Evolutionary conservation across 345 rosid genomes (phyloP), one percentile per base, ranked within the genome.

Genomic region (Geranium rotundifolium): DNA sequence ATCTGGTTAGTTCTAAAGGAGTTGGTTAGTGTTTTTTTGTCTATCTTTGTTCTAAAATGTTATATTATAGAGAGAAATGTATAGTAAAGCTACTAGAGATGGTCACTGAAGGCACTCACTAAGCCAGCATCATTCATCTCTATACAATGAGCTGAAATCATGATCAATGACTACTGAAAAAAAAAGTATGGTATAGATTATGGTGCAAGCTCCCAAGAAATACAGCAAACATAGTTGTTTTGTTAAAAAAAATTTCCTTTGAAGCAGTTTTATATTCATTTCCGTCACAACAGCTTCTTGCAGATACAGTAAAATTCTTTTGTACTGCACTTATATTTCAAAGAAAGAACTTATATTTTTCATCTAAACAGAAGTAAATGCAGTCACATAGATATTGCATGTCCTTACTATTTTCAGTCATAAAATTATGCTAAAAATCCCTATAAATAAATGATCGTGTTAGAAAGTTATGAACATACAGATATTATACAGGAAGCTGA

Each of bases 31-130:
- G 41, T 82, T 81, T 69, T 54, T 63, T 49, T 23, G 27, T 2
- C 64, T 73, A 29, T 70, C 16, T 67, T 23, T 29, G 30, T 68
- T 75, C 67, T 31, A 67, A 65, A 62, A 60, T 73, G 49, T 72
- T 70, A 70, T 60, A 46, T 60, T 61, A 23, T 59, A 70, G 71
- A 77, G 65, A 74, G 61, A 69, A 61, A 63, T 82, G 84, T 73
- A 82, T 76, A 80, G 77, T 60, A 62, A 71, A 69, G 63, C 46
- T 60, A 67, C 12, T 46, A 46, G 52, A 46, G 57, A 71, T 67
- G 59, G 71, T 67, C 57, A 59, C 61, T 69, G 65, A 71, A 74
- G 67, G 29, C 68, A 71, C 66, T 64, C 60, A 62, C 57, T 58
- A 62, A 72, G 63, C 57, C 75, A 58, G 65, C 46, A 58, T 14